Evolutionary conservation across 2,329 filamentous ascomycete species (phyloP).

Genomic region (Epichloe uncinata): DNA sequence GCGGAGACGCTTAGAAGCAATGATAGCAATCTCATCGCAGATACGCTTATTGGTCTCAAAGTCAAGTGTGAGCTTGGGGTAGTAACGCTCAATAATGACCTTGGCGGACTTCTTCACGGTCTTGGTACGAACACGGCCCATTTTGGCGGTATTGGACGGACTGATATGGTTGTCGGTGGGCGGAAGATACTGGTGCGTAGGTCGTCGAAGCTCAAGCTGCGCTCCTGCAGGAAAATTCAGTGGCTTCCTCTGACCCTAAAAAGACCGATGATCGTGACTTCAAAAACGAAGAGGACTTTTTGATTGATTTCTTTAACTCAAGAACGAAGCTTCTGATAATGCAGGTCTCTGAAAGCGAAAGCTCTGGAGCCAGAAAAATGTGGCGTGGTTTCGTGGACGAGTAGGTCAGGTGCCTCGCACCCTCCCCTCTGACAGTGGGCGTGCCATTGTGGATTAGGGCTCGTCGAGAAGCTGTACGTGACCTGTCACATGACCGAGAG

Average conservation of each 20-base stretch:
- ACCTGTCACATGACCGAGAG: slow-evolving; percentile 12
- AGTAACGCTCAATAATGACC: slow-evolving; percentile 99
- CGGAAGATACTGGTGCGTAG: slow-evolving; percentile 13
- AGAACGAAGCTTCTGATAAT: too few relatives aligned
- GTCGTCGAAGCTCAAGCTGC: neutral
- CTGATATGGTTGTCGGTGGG: slow-evolving; percentile 21
- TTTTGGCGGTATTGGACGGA: slow-evolving; percentile 41
- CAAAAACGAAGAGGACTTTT: too few relatives aligned
- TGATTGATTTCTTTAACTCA: too few relatives aligned
- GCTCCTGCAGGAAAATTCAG: slow-evolving; percentile 15
- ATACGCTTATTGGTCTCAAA: slow-evolving; percentile 99
- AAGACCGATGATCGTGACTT: too few relatives aligned
- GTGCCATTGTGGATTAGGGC: slow-evolving; percentile 17
- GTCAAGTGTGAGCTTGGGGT: slow-evolving; percentile 95
- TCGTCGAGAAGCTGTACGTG: slow-evolving; percentile 9
- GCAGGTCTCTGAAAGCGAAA: too few relatives aligned
- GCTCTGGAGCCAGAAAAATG: too few relatives aligned
- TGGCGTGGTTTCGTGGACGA: too few relatives aligned
- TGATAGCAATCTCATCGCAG: slow-evolving; percentile 99
- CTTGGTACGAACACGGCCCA: slow-evolving; percentile 60
- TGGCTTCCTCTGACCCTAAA: slow-evolving; percentile 11
- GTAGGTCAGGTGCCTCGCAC: too few relatives aligned
- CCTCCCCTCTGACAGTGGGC: slow-evolving; percentile 7
- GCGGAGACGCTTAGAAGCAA: slow-evolving; percentile 95
- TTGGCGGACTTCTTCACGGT: slow-evolving; percentile 75